Evolutionary conservation across 371 early-diverging fungal genomes (phyloP).

Genomic region (Mucor velutinosus): DNA sequence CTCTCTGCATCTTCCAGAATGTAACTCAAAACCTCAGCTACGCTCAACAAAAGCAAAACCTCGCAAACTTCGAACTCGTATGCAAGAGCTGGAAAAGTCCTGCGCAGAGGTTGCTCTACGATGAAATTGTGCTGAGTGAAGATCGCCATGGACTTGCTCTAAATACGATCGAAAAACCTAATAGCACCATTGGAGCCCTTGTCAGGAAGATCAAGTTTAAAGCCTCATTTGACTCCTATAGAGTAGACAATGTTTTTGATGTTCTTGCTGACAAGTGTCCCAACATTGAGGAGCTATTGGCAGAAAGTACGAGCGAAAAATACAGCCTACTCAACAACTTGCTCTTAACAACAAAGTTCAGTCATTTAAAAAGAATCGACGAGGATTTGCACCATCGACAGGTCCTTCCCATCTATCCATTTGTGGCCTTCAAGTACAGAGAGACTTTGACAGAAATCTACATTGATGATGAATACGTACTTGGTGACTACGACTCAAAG

Average conservation of each 20-base stretch:
- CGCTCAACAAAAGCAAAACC: neutral
- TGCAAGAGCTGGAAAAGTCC: neutral
- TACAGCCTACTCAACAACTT: neutral
- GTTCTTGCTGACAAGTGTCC: neutral
- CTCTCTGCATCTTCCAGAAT: neutral
- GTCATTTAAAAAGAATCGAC: neutral
- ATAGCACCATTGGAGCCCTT: neutral
- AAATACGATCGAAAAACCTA: neutral
- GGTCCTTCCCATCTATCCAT: neutral
- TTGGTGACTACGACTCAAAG: neutral
- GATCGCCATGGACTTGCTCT: neutral
- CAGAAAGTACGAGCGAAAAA: neutral
- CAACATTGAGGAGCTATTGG: neutral
- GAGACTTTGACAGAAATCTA: neutral
- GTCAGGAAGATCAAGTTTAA: neutral
- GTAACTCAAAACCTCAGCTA: neutral
- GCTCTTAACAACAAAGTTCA: neutral
- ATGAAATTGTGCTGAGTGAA: neutral
- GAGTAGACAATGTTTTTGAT: neutral
- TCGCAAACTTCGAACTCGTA: neutral
- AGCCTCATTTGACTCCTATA: neutral
- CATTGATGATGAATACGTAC: neutral
- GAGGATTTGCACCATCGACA: neutral
- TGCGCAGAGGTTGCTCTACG: neutral
- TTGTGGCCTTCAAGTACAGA: neutral